Percentiles rank a stretch among this genome's conserved stretches.
These are phyloP conservation scores for Talaromyces islandicus DNA, from an alignment of 2,329 filamentous ascomycete species.

Conservation along the genomic window DNA sequence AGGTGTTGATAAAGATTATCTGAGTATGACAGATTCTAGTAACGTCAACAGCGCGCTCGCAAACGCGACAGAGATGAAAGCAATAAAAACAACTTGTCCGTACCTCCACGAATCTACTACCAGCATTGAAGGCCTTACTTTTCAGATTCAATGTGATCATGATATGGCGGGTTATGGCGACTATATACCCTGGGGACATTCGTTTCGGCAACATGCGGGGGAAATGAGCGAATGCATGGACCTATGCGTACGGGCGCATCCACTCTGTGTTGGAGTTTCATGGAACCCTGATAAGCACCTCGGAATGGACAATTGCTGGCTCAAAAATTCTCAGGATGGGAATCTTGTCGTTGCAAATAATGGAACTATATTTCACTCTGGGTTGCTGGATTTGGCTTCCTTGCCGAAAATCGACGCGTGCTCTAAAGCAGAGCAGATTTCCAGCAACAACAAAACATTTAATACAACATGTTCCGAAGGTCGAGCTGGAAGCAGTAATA, in stretches of 20 bases:
- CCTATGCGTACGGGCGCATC: neutral
- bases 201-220: neutral
- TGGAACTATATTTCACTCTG: neutral
- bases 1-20: neutral
- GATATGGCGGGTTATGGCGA: neutral
- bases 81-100: neutral
- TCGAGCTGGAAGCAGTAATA: neutral
- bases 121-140: neutral
- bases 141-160: neutral
- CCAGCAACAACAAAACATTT: neutral
- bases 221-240: neutral
- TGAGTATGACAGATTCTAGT: neutral
- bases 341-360: neutral
- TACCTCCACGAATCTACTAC: neutral
- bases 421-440: neutral
- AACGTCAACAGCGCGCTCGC: neutral
- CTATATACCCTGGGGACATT: neutral
- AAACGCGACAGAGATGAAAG: neutral
- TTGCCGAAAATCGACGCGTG: neutral
- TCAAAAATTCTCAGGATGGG: neutral
- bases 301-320: neutral
- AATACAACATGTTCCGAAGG: neutral
- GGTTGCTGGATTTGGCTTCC: neutral
- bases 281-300: neutral
- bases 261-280: neutral